phyloP scores from a whole-genome alignment of 2,329 filamentous ascomycete genomes.

The Penicillium sp. region DNA sequence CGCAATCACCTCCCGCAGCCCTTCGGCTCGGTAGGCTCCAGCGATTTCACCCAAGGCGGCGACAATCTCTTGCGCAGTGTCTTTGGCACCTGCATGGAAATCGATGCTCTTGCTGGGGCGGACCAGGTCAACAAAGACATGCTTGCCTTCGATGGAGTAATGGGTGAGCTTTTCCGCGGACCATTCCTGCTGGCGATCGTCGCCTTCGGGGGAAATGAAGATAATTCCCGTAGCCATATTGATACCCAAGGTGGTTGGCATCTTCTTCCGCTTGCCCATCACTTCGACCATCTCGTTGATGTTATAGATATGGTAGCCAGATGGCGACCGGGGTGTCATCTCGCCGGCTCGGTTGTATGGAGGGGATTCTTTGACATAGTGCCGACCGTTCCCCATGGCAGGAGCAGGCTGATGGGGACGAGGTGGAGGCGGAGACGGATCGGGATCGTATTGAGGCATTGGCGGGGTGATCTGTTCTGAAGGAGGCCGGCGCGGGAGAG shows the following conservation, averaged over 20 bases:
- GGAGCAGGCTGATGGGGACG: slow-evolving; percentile 18
- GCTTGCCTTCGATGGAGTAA: slow-evolving; percentile 96
- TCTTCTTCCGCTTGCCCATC: slow-evolving; percentile 96
- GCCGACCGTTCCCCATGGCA: slow-evolving; percentile 35
- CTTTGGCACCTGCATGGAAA: slow-evolving; percentile 95
- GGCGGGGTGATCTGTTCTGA: slow-evolving; percentile 58
- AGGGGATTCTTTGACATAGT: slow-evolving; percentile 55
- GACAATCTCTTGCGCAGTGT: slow-evolving; percentile 93
- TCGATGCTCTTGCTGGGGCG: slow-evolving; percentile 92
- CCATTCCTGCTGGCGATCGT: slow-evolving; percentile 90
- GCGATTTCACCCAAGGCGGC: slow-evolving; percentile 83
- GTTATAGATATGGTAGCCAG: slow-evolving; percentile 91
- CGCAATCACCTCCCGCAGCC: slow-evolving; percentile 78
- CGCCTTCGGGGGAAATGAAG: slow-evolving; percentile 82
- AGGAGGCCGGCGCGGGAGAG: slow-evolving; percentile 63
- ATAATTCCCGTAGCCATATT: slow-evolving; percentile 87
- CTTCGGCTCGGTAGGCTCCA: slow-evolving; percentile 79
- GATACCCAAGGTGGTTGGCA: slow-evolving; percentile 95
- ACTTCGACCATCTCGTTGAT: slow-evolving; percentile 97
- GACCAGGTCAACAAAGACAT: slow-evolving; percentile 93
- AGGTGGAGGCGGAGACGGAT: slow-evolving; percentile 51
- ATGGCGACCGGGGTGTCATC: slow-evolving; percentile 62
- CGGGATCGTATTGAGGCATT: slow-evolving; percentile 60
- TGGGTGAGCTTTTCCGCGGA: slow-evolving; percentile 93
- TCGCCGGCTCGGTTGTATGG: slow-evolving; percentile 56